Percentiles rank a stretch among this genome's conserved stretches.
Evolutionary conservation across 164 flowering plant species (phyloP).

Genomic region (Kalanchoe fedtschenkoi): DNA sequence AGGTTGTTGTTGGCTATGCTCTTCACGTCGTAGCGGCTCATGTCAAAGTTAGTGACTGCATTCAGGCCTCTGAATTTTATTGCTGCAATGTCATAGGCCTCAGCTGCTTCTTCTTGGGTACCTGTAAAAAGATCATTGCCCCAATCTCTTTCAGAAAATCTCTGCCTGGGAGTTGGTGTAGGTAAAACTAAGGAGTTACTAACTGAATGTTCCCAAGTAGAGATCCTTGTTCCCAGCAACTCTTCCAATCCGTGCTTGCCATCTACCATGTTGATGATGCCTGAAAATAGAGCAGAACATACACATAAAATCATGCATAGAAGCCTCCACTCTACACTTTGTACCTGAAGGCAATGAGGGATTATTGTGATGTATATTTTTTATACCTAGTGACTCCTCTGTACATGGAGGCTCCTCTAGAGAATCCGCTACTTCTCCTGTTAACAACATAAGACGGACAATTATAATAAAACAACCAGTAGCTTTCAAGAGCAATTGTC

Average conservation of each 20-base stretch:
- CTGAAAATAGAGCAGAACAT: slow-evolving; percentile 19
- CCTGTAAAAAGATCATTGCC: slow-evolving; percentile 19
- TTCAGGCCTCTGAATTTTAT: slow-evolving; percentile 74
- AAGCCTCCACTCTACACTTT: neutral
- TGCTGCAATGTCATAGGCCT: slow-evolving; percentile 85
- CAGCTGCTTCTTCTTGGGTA: slow-evolving; percentile 86
- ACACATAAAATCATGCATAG: neutral
- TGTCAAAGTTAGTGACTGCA: slow-evolving; percentile 81
- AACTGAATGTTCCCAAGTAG: slow-evolving; percentile 80
- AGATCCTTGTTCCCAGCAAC: slow-evolving; percentile 92
- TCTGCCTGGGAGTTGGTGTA: neutral
- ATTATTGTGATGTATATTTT: neutral
- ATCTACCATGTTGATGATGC: slow-evolving; percentile 87
- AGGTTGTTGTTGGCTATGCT: slow-evolving; percentile 59
- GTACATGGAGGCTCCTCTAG: slow-evolving; percentile 80
- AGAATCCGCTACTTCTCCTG: slow-evolving; percentile 81
- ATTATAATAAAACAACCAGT: neutral
- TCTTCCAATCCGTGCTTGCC: slow-evolving; percentile 89
- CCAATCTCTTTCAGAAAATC: neutral
- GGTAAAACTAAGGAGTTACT: slow-evolving; percentile 13
- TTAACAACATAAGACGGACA: neutral
- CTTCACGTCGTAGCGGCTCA: slow-evolving; percentile 70
- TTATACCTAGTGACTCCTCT: slow-evolving; percentile 79
- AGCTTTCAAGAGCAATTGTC: neutral
- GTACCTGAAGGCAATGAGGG: neutral